phyloP scores from a whole-genome alignment of 257 asterid species.

The Linaria vulgaris region DNA sequence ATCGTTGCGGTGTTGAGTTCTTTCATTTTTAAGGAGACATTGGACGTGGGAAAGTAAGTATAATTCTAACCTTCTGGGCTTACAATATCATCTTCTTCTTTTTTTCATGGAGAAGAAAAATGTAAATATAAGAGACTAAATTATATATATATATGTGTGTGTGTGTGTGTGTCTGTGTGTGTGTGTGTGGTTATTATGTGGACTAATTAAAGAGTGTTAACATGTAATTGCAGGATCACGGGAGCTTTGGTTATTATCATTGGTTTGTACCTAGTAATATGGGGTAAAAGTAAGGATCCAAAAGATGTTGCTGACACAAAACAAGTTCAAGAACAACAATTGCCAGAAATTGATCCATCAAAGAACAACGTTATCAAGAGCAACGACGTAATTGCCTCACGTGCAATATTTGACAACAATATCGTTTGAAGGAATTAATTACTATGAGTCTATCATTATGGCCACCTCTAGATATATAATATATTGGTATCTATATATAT shows the following conservation, averaged over 20 bases:
- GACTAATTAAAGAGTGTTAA: background rate
- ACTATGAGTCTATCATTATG: background rate
- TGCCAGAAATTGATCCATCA: background rate
- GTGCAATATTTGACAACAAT: background rate
- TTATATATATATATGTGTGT: too few species aligned
- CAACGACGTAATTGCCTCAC: background rate
- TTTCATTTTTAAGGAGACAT: conserved; percentile 49
- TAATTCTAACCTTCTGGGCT: too few species aligned
- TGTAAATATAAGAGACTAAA: too few species aligned
- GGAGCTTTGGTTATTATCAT: conserved; percentile 40
- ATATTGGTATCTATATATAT: background rate
- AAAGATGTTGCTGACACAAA: background rate
- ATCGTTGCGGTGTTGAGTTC: conserved; percentile 49
- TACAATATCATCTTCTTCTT: background rate
- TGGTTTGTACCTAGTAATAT: conserved; percentile 50
- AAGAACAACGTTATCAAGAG: background rate
- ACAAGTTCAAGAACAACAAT: background rate
- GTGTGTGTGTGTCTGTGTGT: too few species aligned
- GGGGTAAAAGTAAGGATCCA: conserved; percentile 50
- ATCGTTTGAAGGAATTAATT: background rate
- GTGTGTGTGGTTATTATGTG: too few species aligned
- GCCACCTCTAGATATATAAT: too few species aligned
- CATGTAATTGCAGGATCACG: conserved; percentile 34
- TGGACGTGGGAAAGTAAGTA: conserved; percentile 53
- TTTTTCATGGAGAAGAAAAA: too few species aligned